Conservation (phyloP, 2,329 filamentous ascomycete species). For the Hypoxylon sp. region DNA sequence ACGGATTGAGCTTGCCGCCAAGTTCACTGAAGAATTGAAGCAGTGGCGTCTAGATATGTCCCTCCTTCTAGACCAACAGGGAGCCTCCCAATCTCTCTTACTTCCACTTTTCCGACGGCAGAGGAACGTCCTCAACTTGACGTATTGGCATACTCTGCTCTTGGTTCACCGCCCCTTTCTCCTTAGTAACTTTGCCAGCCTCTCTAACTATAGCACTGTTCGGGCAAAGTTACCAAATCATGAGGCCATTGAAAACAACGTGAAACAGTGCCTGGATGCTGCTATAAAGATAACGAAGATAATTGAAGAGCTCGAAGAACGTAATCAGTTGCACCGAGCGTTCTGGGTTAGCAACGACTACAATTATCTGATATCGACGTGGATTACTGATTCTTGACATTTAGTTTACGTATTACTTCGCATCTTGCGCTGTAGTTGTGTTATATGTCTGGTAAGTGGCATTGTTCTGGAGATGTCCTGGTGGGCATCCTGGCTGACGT, state of each 20-base stretch:
- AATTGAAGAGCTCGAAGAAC: constrained; percentile 58
- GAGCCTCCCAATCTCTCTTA: constrained; percentile 60
- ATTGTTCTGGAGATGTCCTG: neutral
- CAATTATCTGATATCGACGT: neutral
- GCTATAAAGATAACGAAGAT: constrained; percentile 58
- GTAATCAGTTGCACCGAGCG: constrained; percentile 57
- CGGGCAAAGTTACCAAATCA: constrained; percentile 29
- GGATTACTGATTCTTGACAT: neutral
- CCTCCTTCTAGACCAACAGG: constrained; percentile 60
- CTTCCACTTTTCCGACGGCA: constrained; percentile 65
- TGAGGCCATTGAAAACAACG: constrained; percentile 48
- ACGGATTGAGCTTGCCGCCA: constrained; percentile 57
- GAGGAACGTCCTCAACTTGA: constrained; percentile 55
- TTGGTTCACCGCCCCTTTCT: constrained; percentile 54
- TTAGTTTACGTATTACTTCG: constrained; percentile 61
- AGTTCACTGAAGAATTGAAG: constrained; percentile 60
- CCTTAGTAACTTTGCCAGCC: constrained; percentile 50
- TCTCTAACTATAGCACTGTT: constrained; percentile 42
- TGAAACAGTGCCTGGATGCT: constrained; percentile 56
- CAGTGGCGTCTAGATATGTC: constrained; percentile 64
- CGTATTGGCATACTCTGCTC: constrained; percentile 56
- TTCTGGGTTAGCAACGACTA: constrained; percentile 57
- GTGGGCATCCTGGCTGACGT: neutral
- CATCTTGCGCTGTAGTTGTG: constrained; percentile 62
- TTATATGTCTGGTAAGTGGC: constrained; percentile 57